Percentiles rank a stretch among this genome's conserved stretches.
phyloP scores from a whole-genome alignment of 345 rosid genomes.

The Microthlaspi erraticum region DNA sequence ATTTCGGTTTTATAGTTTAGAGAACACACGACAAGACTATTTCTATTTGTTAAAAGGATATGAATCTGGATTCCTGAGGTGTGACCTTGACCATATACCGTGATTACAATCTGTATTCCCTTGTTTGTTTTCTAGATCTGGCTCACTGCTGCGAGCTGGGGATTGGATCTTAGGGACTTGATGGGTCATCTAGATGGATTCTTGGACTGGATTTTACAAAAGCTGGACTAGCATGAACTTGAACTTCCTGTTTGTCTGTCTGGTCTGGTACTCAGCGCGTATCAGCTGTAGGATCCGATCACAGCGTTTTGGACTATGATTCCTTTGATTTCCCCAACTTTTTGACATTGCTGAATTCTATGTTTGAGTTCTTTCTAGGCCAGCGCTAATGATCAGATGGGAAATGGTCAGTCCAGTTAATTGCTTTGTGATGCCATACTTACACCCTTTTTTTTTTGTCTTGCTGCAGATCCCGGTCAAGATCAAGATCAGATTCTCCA shows the following conservation, averaged over 20 bases:
- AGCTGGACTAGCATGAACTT: constrained; percentile 52
- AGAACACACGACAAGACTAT: background rate
- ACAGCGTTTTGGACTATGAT: constrained; percentile 25
- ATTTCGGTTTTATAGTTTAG: background rate
- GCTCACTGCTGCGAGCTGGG: constrained; percentile 75
- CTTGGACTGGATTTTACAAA: constrained; percentile 44
- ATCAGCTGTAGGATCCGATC: constrained; percentile 40
- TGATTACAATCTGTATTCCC: constrained; percentile 54
- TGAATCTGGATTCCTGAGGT: constrained; percentile 41
- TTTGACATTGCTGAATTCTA: constrained; percentile 15
- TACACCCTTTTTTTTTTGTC: constrained; percentile 18
- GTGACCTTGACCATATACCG: constrained; percentile 39
- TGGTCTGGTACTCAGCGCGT: constrained; percentile 41
- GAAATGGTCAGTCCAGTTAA: constrained; percentile 21
- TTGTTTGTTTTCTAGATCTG: constrained; percentile 89
- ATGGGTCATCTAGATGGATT: constrained; percentile 64
- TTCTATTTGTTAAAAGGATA: background rate
- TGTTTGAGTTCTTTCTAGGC: constrained; percentile 31
- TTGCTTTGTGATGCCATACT: constrained; percentile 17
- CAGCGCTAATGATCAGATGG: constrained; percentile 27
- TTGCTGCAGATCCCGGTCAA: constrained; percentile 44
- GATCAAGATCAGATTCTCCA: constrained; percentile 62
- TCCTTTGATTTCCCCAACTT: constrained; percentile 16
- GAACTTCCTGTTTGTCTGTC: constrained; percentile 27
- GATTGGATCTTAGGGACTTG: constrained; percentile 76